Percentiles rank a stretch among this genome's conserved stretches.
These are phyloP conservation scores for Pythium scleroteichum DNA, from an alignment of 352 stramenopile genomes.

Conservation along the genomic window DNA sequence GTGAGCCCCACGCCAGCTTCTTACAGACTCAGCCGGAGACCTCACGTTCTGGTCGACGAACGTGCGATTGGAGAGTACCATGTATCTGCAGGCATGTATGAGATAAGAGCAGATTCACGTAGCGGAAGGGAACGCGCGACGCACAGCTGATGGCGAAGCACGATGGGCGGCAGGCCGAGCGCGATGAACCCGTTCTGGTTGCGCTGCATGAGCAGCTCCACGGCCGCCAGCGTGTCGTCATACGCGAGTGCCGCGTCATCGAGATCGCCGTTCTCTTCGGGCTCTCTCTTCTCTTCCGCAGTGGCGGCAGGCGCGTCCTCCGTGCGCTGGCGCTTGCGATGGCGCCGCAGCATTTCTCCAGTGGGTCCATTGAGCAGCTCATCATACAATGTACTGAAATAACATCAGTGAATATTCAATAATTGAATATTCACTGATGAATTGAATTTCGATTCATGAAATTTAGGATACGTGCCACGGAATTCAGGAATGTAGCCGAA, in stretches of 20 bases:
- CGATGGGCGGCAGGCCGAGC: constrained; percentile 38
- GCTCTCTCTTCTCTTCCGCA: neutral
- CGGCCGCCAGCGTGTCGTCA: constrained; percentile 53
- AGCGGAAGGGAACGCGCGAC: neutral
- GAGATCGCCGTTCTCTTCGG: constrained; percentile 6
- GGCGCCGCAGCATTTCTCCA: constrained; percentile 13
- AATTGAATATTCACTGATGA: too few species aligned
- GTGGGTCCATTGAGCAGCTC: neutral
- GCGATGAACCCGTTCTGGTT: constrained; percentile 38
- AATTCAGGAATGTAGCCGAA: too few species aligned
- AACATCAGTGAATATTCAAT: neutral
- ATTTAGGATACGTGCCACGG: too few species aligned
- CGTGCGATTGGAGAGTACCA: constrained; percentile 54
- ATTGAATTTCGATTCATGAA: too few species aligned
- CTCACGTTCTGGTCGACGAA: constrained; percentile 65
- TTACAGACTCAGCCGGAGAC: too few species aligned
- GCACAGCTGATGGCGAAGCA: constrained; percentile 64
- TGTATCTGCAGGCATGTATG: constrained; percentile 38
- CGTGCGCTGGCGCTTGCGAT: constrained; percentile 19
- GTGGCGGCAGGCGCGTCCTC: neutral
- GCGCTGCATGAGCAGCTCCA: constrained; percentile 52
- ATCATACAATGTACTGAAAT: neutral
- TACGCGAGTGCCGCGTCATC: constrained; percentile 27
- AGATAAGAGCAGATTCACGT: neutral
- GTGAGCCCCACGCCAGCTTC: neutral